phyloP scores from a whole-genome alignment of 1,284 basidiomycete genomes.

The Pulchroboletus neoregius region DNA sequence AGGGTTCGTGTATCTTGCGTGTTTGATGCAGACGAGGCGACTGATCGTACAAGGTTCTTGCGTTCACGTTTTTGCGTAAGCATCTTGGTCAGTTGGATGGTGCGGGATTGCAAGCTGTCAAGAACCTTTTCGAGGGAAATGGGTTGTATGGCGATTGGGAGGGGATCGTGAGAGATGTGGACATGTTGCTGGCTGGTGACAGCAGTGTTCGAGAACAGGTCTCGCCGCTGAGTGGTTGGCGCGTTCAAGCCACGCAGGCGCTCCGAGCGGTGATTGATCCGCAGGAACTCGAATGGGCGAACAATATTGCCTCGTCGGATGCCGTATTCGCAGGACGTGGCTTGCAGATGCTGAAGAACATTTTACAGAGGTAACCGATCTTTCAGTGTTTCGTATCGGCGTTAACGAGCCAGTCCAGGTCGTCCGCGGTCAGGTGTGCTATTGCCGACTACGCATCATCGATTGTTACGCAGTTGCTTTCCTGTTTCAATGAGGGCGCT shows the following conservation, averaged over 20 bases:
- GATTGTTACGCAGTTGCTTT: slow-evolving; percentile 11
- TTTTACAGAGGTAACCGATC: slow-evolving; percentile 40
- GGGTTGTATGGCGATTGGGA: slow-evolving; percentile 13
- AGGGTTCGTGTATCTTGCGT: slow-evolving; percentile 27
- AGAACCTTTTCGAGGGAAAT: slow-evolving; percentile 20
- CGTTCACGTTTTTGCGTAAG: slow-evolving; percentile 22
- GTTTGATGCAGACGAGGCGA: slow-evolving; percentile 3
- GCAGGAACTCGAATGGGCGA: slow-evolving; percentile 45
- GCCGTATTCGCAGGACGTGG: slow-evolving; percentile 35
- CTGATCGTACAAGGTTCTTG: slow-evolving; percentile 21
- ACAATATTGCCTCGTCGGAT: slow-evolving; percentile 38
- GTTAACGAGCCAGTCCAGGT: slow-evolving; percentile 17
- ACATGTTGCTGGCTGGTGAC: slow-evolving; percentile 2
- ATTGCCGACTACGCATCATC: slow-evolving; percentile 25
- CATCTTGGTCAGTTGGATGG: slow-evolving; percentile 24
- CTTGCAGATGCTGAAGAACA: slow-evolving; percentile 37
- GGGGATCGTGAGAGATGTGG: slow-evolving; percentile 12
- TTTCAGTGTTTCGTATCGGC: neutral
- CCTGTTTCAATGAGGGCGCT: slow-evolving; percentile 5
- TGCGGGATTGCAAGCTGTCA: slow-evolving; percentile 11
- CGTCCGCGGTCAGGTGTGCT: slow-evolving; percentile 18
- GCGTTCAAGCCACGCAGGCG: slow-evolving; percentile 17
- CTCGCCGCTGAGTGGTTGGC: slow-evolving; percentile 17
- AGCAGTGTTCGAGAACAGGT: neutral
- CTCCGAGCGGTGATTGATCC: slow-evolving; percentile 41